Conservation (phyloP, 1,284 basidiomycete species). For the Pholiota adiposa region DNA sequence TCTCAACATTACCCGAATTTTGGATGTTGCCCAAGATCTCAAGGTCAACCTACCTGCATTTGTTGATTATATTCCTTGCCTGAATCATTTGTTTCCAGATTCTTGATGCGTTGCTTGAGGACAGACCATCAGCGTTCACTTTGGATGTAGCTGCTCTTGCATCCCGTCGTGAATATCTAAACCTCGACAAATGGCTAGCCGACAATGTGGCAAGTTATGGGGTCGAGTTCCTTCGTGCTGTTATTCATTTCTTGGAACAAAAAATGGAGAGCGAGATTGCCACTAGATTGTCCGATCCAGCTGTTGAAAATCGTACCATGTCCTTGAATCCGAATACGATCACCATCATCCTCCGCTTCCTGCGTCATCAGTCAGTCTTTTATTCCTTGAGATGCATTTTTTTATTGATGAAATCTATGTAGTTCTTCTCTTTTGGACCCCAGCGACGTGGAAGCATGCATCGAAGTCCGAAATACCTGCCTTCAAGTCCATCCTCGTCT, state of each 20-base stretch:
- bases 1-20: slow-evolving; percentile 90
- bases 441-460: slow-evolving; percentile 87
- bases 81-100: slow-evolving; percentile 64
- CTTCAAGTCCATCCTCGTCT: slow-evolving; percentile 96
- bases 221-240: slow-evolving; percentile 84
- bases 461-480: slow-evolving; percentile 92
- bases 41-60: slow-evolving; percentile 59
- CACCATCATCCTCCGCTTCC: slow-evolving; percentile 87
- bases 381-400: background rate
- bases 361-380: slow-evolving; percentile 73
- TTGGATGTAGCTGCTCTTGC: slow-evolving; percentile 94
- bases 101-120: slow-evolving; percentile 86
- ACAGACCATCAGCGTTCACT: slow-evolving; percentile 85
- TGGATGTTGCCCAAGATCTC: slow-evolving; percentile 95
- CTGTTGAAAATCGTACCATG: slow-evolving; percentile 81
- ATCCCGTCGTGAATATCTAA: slow-evolving; percentile 91
- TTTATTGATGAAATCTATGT: slow-evolving; percentile 11
- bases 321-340: slow-evolving; percentile 85
- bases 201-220: slow-evolving; percentile 85
- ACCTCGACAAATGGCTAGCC: slow-evolving; percentile 95
- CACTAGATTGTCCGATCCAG: slow-evolving; percentile 77
- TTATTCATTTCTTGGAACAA: slow-evolving; percentile 87
- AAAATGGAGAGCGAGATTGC: slow-evolving; percentile 91
- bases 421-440: slow-evolving; percentile 70
- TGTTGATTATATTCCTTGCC: background rate